Evolutionary conservation across 352 stramenopile genomes (phyloP), one percentile per base, ranked within the genome.

Genomic region (Pythium diclinum): DNA sequence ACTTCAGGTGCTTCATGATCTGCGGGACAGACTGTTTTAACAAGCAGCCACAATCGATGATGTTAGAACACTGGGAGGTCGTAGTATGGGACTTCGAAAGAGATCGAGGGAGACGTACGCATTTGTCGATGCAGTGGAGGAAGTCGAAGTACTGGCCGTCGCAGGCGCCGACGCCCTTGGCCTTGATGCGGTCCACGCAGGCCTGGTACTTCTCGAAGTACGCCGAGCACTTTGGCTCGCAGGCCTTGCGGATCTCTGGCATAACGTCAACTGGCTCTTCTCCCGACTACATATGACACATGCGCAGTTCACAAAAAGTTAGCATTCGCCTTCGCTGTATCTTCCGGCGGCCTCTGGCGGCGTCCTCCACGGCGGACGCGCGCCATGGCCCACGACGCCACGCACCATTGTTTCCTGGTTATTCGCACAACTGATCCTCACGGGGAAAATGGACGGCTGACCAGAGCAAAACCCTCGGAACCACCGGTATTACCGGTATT

Each of bases 81-180:
- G 33, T 30, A 9, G 6, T 11, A 17, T 30, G 30, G 17, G 44
- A 55, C 6, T 21, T 54, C 21, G 36, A 44, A 28, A 10, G 14
- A 38, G 40, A 40, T 10, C n/a, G 19, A 56, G 23, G 28, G 11
- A 14, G 17, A 85, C 83, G 54, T 89, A 97, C 90, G 77, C 94
- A 98, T 87, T 97, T 89, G 77, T 98, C 94, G 59, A 98, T 87
- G 76, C 94, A 98, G 81, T 98, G 89, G 68, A 97, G 81, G 66
- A 92, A 90, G 76, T 98, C 95, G 70, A 98, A 98, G 77, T 98
- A 98, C 83, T 97, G 96, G 68, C 91, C 91, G 69, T 98, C 92
- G 74, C 95, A 98, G 59, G 90, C 83, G 36, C 92, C 93, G 38
- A 97, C 88, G 54, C 90, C 91, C 77, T 96, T 97, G 67, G 81